Evolutionary conservation across 2,329 filamentous ascomycete genomes (phyloP).

Genomic region (Pochonia chlamydosporia): DNA sequence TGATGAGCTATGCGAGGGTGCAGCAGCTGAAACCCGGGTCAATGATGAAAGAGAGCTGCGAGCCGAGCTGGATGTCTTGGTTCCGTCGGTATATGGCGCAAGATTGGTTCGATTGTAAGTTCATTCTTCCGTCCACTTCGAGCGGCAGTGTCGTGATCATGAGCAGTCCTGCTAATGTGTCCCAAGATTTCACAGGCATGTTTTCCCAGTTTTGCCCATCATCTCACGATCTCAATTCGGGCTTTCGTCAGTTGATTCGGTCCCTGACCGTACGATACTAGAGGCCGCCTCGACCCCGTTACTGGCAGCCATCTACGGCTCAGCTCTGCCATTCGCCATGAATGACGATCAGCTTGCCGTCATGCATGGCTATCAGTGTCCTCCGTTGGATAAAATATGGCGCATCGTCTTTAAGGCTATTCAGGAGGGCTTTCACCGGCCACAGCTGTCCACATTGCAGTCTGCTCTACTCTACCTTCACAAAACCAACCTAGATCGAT

Average conservation of each 20-base stretch:
- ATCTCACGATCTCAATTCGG: constrained; percentile 9
- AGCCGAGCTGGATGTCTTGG: not conserved
- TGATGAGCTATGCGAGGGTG: constrained; percentile 8
- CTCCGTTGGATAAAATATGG: constrained; percentile 5
- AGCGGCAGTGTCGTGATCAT: not conserved
- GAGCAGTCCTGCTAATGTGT: not conserved
- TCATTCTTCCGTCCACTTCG: not conserved
- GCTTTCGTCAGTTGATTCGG: not conserved
- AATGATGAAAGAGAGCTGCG: not conserved
- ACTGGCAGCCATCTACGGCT: constrained; percentile 11
- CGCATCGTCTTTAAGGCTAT: constrained; percentile 7
- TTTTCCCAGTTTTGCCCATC: constrained; percentile 10
- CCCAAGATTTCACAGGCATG: constrained; percentile 10
- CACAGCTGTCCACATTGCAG: constrained; percentile 5
- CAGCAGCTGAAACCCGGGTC: not conserved
- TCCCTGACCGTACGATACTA: not conserved
- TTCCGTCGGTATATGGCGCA: constrained; percentile 3
- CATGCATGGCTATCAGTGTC: constrained; percentile 3
- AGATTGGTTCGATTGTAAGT: constrained; percentile 9
- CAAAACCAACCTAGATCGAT: constrained; percentile 1
- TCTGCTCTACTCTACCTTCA: constrained; percentile 10
- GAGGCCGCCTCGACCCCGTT: constrained; percentile 7
- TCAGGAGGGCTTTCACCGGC: constrained; percentile 6
- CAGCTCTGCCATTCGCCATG: constrained; percentile 10
- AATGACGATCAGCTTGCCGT: constrained; percentile 10